Evolutionary conservation across 208 protist species (phyloP).

Genomic region (Wallacemonas collosoma): DNA sequence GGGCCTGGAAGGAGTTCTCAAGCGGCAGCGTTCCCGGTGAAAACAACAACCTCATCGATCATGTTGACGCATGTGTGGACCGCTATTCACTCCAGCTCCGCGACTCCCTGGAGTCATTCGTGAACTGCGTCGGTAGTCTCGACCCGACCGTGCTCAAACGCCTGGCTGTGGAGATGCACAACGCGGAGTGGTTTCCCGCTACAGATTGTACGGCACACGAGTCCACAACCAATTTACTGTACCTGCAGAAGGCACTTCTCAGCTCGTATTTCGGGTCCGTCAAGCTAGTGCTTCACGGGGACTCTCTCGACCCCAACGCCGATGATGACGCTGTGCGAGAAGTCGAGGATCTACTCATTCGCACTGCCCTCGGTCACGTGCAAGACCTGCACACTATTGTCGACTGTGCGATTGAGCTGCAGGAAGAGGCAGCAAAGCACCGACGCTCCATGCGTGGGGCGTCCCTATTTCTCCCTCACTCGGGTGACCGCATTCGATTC

Average conservation of each 20-base stretch:
- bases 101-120: slow-evolving; percentile 69
- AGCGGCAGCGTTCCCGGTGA: slow-evolving; percentile 58
- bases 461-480: neutral
- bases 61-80: slow-evolving; percentile 68
- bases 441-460: slow-evolving; percentile 21
- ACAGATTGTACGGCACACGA: slow-evolving; percentile 82
- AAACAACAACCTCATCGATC: slow-evolving; percentile 62
- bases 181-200: slow-evolving; percentile 77
- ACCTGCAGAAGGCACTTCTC: slow-evolving; percentile 81
- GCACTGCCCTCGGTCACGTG: slow-evolving; percentile 60
- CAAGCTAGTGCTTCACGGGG: slow-evolving; percentile 71
- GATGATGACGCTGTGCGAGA: slow-evolving; percentile 56
- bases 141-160: slow-evolving; percentile 47
- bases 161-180: slow-evolving; percentile 35
- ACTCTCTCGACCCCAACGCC: slow-evolving; percentile 36
- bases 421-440: slow-evolving; percentile 35
- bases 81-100: slow-evolving; percentile 56
- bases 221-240: slow-evolving; percentile 72
- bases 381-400: slow-evolving; percentile 70
- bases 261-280: slow-evolving; percentile 75
- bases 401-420: slow-evolving; percentile 53
- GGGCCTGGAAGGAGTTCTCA: slow-evolving; percentile 70
- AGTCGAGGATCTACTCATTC: slow-evolving; percentile 65
- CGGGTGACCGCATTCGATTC: slow-evolving; percentile 23
- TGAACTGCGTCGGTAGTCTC: slow-evolving; percentile 56